Evolutionary conservation across 75 land plant species (phyloP).

Genomic region (Adiantum capillusveneris): DNA sequence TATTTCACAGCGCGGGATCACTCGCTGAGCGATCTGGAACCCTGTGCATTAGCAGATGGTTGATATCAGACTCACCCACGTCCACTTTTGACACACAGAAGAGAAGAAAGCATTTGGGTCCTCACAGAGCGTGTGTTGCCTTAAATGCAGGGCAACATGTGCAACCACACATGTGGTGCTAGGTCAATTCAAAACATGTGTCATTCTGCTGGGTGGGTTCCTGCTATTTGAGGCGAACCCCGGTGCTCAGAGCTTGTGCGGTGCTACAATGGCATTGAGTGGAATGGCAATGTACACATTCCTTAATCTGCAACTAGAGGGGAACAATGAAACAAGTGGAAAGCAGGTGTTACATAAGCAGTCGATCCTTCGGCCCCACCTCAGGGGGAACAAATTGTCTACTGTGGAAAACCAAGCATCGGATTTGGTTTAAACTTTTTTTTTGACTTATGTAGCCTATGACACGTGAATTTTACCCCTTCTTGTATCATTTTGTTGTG

Average conservation of each 20-base stretch:
- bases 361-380: neutral
- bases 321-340: conserved; percentile 6
- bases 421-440: too few species aligned
- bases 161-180: conserved; percentile 82
- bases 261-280: conserved; percentile 62
- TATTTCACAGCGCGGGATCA: too few species aligned
- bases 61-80: too few species aligned
- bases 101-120: too few species aligned
- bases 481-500: too few species aligned
- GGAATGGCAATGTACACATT: conserved; percentile 81
- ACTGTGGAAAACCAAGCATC: neutral
- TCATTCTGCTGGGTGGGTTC: conserved; percentile 74
- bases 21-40: too few species aligned
- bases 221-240: conserved; percentile 67
- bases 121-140: too few species aligned
- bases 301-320: conserved; percentile 32
- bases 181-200: conserved; percentile 88
- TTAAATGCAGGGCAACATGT: conserved; percentile 85
- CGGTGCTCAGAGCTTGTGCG: conserved; percentile 53
- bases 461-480: too few species aligned
- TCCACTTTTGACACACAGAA: too few species aligned
- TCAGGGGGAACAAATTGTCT: neutral
- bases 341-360: conserved; percentile 1
- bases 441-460: too few species aligned
- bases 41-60: too few species aligned